Base-by-base conservation (phyloP, 768 basidiomycete species). In the Trametes meyenii region DNA sequence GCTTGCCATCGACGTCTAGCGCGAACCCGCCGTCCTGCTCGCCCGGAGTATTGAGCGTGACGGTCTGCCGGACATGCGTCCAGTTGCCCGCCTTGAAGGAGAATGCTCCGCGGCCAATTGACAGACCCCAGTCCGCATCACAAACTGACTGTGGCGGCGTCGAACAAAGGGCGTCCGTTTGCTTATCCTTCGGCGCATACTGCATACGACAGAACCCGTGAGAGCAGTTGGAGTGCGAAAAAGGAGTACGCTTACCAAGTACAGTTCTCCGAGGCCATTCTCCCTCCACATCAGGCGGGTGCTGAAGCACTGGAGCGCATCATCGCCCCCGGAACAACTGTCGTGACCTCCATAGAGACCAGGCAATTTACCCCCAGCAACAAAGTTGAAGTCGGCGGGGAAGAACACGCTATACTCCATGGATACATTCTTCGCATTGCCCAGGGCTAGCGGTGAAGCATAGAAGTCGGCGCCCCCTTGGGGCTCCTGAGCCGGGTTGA, bases 241-340 rank as follows among this genome's bases (percentile, higher is more conserved):
- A 24, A 26, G 51, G 56, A n/a, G 54, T 33, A 16, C 5, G 35
- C 84, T 58, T 67, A 90, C 88, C 61, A 90, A 76, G 67, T 92
- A 93, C 26, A 92, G 74, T 68, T 95, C 94, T 4, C 92, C 93
- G 0, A 72, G 73, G 4, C 93, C 92, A 0, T 74, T 74, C 13
- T 72, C 68, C 40, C 89, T 78, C 88, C 89, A 95, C 94, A 96
- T 95, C 65, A 95, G 59, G 26, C 94, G 75, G 6, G 92, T 94
- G 69, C 89, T 92, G 70, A 92, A 96, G 67, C 94, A 96, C 45
- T 81, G 78, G 38, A 77, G 64, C 7, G 91, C 93, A n/a, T 80
- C 79, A 65, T 85, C 77, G 0, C 91, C 91, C 5, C 91, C 91
- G 19, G 89, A 90, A 70, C 90, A 92, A 7, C 74, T 81, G 3